Base-by-base conservation (phyloP, 1,139 yeast genomes). In the Geotrichum klebahnii region DNA sequence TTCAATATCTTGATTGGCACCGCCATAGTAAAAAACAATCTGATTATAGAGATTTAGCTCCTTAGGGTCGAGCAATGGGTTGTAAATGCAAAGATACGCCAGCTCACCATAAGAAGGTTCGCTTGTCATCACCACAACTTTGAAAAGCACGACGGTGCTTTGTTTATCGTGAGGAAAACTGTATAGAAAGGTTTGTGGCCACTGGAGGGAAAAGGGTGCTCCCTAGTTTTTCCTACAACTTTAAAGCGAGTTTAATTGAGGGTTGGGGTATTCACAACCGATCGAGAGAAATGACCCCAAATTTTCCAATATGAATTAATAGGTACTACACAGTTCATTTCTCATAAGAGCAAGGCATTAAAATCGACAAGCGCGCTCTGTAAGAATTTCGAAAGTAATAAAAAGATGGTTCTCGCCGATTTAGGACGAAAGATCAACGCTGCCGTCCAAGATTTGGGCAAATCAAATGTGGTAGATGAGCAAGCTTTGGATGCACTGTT, bases 341-440 rank as follows among this genome's bases (percentile, higher is more conserved):
- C n/a, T n/a, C n/a, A n/a, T n/a, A n/a, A n/a, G n/a, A n/a, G n/a
- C 20, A 17, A 12, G 12, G 34, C 31, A 35, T n/a, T 26, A 20
- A 8, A 31, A 10, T 29, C 32, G 16, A 28, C 17, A 14, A 14
- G 19, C 28, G 43, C 26, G n/a, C n/a, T n/a, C n/a, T n/a, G n/a
- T n/a, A n/a, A n/a, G n/a, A n/a, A n/a, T n/a, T n/a, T n/a, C n/a
- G n/a, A n/a, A n/a, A n/a, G n/a, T n/a, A n/a, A n/a, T n/a, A n/a
- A n/a, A 26, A 26, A 10, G 48, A 90, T 92, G 97, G 97, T 92
- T 62, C 80, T 92, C 63, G 96, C 96, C 55, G 97, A 92, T 70
- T 77, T 92, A 58, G 97, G 98, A 34, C 76, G 86, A 57, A 81
- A 95, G 56, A 84, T 92, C 66, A 87, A 82, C 67, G 73, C 74